phyloP scores from a whole-genome alignment of 148 eudicot genomes.

The Mesembryanthemum crystallinum region DNA sequence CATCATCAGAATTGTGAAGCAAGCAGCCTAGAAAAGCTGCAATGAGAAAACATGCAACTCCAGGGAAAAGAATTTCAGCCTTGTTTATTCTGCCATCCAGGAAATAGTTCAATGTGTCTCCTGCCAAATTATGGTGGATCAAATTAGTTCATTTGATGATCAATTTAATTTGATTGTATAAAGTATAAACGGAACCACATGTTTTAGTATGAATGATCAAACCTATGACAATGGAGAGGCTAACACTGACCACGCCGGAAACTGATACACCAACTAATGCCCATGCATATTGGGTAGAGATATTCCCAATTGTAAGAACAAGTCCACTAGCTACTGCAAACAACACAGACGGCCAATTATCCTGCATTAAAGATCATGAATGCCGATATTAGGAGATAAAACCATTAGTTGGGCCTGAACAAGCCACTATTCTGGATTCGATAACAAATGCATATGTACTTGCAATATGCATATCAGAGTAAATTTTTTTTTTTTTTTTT shows the following conservation, averaged over 20 bases:
- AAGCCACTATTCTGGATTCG: no score
- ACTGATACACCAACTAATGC: slow-evolving; percentile 67
- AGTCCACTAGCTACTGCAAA: slow-evolving; percentile 72
- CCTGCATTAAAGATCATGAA: slow-evolving; percentile 32
- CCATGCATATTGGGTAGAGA: slow-evolving; percentile 60
- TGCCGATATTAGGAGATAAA: no score
- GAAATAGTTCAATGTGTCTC: slow-evolving; percentile 65
- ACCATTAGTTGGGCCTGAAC: no score
- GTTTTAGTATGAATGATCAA: no score
- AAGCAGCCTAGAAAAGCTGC: slow-evolving; percentile 58
- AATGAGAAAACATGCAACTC: slow-evolving; percentile 62
- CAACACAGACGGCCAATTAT: slow-evolving; percentile 62
- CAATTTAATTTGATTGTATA: no score
- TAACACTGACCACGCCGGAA: slow-evolving; percentile 50
- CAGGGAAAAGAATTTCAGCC: slow-evolving; percentile 69
- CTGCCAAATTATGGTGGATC: slow-evolving; percentile 27
- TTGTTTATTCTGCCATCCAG: slow-evolving; percentile 63
- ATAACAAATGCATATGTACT: no score
- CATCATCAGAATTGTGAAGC: slow-evolving; percentile 53
- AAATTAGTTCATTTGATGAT: no score
- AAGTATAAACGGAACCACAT: no score
- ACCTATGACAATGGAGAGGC: slow-evolving; percentile 73
- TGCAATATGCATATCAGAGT: no score
- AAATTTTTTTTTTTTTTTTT: no score
- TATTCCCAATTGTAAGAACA: slow-evolving; percentile 57